Conservation (phyloP, 2,329 filamentous ascomycete species). For the Cytospora piceicola region DNA sequence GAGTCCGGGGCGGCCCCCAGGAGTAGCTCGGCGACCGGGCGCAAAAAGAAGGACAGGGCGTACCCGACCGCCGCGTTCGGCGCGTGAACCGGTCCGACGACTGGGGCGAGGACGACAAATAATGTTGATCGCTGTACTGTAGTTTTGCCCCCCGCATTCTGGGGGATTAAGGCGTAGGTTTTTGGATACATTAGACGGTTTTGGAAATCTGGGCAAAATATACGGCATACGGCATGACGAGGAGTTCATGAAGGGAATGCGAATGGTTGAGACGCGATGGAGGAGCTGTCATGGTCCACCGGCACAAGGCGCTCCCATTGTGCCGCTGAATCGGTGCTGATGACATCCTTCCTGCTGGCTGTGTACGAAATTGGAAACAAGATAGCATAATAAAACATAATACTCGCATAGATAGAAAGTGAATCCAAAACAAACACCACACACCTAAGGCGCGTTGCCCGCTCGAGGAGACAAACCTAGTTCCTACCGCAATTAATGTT, state of each 20-base stretch:
- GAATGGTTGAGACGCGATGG: neutral
- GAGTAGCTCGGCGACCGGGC: slow-evolving; percentile 50
- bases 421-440: neutral
- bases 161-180: neutral
- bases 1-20: slow-evolving; percentile 56
- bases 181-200: too few relatives aligned
- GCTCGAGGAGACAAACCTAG: neutral
- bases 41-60: slow-evolving; percentile 62
- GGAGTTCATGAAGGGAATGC: neutral
- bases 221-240: neutral
- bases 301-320: neutral
- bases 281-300: neutral
- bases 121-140: neutral
- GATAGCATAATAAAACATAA: neutral
- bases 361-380: neutral
- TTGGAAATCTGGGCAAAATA: neutral
- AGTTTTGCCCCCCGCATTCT: neutral
- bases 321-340: too few relatives aligned
- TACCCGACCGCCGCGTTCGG: slow-evolving; percentile 68
- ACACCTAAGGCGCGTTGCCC: neutral
- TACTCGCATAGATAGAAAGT: neutral
- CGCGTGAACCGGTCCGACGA: slow-evolving; percentile 36
- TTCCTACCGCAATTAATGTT: neutral
- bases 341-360: neutral
- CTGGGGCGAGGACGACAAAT: neutral